phyloP scores from a whole-genome alignment of 805 yeast genomes.

The Dipodascus albidus region DNA sequence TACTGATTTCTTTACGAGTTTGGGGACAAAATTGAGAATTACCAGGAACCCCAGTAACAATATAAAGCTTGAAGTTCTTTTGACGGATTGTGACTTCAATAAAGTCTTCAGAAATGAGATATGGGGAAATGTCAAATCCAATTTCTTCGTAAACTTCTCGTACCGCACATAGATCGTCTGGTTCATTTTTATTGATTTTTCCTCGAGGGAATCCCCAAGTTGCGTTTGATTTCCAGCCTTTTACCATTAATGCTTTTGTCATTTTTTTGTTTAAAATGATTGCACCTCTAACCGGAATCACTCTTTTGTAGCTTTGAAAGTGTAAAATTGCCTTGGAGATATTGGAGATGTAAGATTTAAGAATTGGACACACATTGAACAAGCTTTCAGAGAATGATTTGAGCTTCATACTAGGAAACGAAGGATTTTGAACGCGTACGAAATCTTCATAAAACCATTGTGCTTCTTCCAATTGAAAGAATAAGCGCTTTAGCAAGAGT shows the following conservation, averaged over 20 bases:
- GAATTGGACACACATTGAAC: conserved; percentile 62
- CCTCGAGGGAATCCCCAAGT: conserved; percentile 97
- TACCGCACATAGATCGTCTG: conserved; percentile 78
- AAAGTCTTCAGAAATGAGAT: conserved; percentile 56
- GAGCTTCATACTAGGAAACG: conserved; percentile 67
- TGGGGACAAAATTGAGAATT: conserved; percentile 63
- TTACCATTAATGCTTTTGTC: conserved; percentile 65
- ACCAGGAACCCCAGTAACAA: conserved; percentile 70
- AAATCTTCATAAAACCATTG: conserved; percentile 95
- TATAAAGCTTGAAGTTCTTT: conserved; percentile 74
- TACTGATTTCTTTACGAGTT: conserved; percentile 79
- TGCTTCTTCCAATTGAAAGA: conserved; percentile 95
- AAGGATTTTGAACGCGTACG: conserved; percentile 57
- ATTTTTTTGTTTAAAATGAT: conserved; percentile 66
- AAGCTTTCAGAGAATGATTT: conserved; percentile 61
- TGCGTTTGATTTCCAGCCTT: conserved; percentile 65
- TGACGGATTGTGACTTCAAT: conserved; percentile 74
- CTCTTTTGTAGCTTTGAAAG: conserved; percentile 75
- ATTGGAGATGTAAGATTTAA: conserved; percentile 22
- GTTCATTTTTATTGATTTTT: conserved; percentile 86
- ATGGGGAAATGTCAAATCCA: conserved; percentile 70
- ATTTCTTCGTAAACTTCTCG: conserved; percentile 92
- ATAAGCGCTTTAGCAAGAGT: conserved; percentile 42
- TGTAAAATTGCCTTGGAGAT: conserved; percentile 53
- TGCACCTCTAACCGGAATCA: conserved; percentile 94